Evolutionary conservation across 1,284 basidiomycete species (phyloP).

Genomic region (Austroboletus niveus): DNA sequence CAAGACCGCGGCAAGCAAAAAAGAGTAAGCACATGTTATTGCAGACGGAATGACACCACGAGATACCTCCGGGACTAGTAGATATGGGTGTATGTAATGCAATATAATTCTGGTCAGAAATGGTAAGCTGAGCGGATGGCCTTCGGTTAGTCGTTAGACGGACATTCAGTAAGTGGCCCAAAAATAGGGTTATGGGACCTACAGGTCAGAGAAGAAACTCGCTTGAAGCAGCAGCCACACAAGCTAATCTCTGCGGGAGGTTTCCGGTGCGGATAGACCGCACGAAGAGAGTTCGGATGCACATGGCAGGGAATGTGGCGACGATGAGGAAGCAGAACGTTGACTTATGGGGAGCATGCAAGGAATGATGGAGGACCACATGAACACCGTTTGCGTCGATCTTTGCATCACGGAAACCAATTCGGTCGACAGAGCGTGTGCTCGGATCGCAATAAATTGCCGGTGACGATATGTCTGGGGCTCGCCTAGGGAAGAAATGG

Average conservation of each 20-base stretch:
- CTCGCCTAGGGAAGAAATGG: background rate
- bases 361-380: background rate
- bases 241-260: background rate
- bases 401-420: background rate
- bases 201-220: background rate
- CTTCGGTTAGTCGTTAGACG: background rate
- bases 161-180: background rate
- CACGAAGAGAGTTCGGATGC: slow-evolving; percentile 1
- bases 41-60: background rate
- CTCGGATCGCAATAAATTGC: background rate
- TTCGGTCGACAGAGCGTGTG: background rate
- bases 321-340: background rate
- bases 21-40: background rate
- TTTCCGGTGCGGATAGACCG: background rate
- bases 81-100: background rate
- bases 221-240: background rate
- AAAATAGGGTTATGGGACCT: slow-evolving; percentile 6
- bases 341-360: slow-evolving; percentile 1
- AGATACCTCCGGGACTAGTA: background rate
- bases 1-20: background rate
- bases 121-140: slow-evolving; percentile 1
- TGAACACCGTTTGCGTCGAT: background rate
- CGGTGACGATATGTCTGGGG: background rate
- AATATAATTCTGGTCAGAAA: slow-evolving; percentile 2
- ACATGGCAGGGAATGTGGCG: background rate